Percentiles rank a stretch among this genome's conserved stretches.
Evolutionary conservation across 1,284 basidiomycete species (phyloP).

Genomic region (Peniophora sp.): DNA sequence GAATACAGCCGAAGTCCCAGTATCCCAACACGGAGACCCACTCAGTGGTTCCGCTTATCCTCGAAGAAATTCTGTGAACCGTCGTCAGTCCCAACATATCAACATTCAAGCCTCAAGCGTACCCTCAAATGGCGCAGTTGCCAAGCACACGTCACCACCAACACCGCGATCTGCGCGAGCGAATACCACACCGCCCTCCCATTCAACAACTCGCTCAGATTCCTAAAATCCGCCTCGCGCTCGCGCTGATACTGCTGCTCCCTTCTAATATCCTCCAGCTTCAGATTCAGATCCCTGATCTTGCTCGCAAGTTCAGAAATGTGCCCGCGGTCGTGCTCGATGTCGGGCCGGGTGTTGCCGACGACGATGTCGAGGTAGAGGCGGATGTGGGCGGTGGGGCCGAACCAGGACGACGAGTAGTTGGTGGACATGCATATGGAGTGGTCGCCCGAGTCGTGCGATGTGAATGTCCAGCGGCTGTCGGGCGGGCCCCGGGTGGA

Average conservation of each 20-base stretch:
- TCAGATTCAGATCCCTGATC: conserved; percentile 87
- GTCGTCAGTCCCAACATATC: too few species aligned
- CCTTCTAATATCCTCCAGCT: conserved; percentile 85
- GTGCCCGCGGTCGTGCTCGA: conserved; percentile 79
- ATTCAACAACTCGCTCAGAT: conserved; percentile 88
- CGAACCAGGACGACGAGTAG: conserved; percentile 77
- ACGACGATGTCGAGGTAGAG: conserved; percentile 93
- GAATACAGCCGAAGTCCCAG: too few species aligned
- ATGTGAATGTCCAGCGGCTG: conserved; percentile 95
- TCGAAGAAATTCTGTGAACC: too few species aligned
- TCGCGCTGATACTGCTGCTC: conserved; percentile 99
- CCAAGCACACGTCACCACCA: conserved; percentile 86
- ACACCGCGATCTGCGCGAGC: conserved; percentile 76
- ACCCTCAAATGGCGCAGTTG: conserved; percentile 90
- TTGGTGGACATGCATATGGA: conserved; percentile 92
- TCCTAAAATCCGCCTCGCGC: conserved; percentile 85
- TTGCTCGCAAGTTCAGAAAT: conserved; percentile 82
- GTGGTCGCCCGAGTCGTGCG: conserved; percentile 94
- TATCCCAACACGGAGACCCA: too few species aligned
- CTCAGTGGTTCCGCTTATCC: too few species aligned
- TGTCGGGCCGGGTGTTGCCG: conserved; percentile 77
- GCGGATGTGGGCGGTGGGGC: conserved; percentile 78
- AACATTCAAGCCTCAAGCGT: too few species aligned
- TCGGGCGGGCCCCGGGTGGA: conserved; percentile 85
- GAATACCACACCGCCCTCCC: conserved; percentile 90